These are phyloP conservation scores for Backusella psychrophila DNA, from an alignment of 192 early-diverging fungal genomes.

Conservation along the genomic window DNA sequence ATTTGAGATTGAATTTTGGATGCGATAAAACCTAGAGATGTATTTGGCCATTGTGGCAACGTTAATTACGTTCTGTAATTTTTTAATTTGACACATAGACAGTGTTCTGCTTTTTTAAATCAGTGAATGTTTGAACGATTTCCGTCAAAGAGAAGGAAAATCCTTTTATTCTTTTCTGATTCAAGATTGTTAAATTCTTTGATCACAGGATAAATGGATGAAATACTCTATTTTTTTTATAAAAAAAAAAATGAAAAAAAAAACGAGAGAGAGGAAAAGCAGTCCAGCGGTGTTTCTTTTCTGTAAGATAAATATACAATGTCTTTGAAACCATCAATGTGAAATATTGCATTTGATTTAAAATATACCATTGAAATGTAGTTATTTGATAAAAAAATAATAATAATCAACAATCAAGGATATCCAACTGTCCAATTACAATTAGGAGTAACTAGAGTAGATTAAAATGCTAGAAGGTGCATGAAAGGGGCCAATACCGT, in stretches of 20 bases:
- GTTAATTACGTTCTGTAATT: neutral
- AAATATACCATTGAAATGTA: too few species aligned
- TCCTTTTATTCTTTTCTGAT: neutral
- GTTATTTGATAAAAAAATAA: too few species aligned
- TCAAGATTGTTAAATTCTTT: neutral
- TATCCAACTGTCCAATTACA: too few species aligned
- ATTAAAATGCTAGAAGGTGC: too few species aligned
- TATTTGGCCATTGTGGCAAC: neutral
- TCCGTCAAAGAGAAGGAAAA: constrained; percentile 25
- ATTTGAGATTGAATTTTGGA: neutral
- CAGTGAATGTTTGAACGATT: constrained; percentile 17
- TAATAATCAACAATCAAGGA: too few species aligned
- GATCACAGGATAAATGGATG: neutral
- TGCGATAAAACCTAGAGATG: neutral
- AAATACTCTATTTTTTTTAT: neutral
- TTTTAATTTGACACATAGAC: constrained; percentile 29
- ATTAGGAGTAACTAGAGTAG: too few species aligned
- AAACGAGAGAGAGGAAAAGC: neutral
- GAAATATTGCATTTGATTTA: too few species aligned
- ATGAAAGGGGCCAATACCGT: too few species aligned
- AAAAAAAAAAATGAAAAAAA: neutral
- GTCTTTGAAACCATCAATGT: too few species aligned
- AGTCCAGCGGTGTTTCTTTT: neutral
- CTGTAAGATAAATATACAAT: too few species aligned
- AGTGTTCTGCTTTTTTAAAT: constrained; percentile 13